Evolutionary conservation across 164 flowering plant species (phyloP), one percentile per base, ranked within the genome.

Genomic region (Annona squamosa): DNA sequence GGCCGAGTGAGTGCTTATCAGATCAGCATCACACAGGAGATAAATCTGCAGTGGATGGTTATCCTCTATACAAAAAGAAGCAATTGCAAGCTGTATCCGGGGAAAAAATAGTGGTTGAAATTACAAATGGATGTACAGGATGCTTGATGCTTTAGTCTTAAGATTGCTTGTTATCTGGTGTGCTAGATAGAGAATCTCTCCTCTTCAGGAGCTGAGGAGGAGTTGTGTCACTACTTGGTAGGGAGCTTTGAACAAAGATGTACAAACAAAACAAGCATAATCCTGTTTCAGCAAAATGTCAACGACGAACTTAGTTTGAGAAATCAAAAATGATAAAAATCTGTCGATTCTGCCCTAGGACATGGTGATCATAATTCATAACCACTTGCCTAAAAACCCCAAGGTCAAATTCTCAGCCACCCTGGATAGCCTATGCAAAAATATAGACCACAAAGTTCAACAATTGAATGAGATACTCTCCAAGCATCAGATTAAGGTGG

Each of bases 241-340:
- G 81, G 3, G 85, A 85, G 80, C 80, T 82, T 76, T 87, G 88
- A n/a, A 75, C 81, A 41, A 88, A 67, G 83, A 85, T 73, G 81
- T 80, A 88, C 44, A 88, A 77, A 73, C 97, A 91, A 77, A 90
- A 89, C 74, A 94, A 74, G 85, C 98, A 92, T 73, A 92, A 78
- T 64, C 95, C 98, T 94, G 91, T 74, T 73, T 47, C 77, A 82
- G 46, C 19, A 78, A 67, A 71, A 67, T 16, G 3, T 6, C 41
- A 74, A 65, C 47, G 5, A 46, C 46, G 19, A 52, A 52, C 37
- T 62, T 10, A 71, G 3, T 63, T 48, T 67, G n/a, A 67, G 67
- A 66, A 19, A 10, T 41, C 26, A 68, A 46, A 52, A 48, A 52
- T 52, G 59, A 3, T 52, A 52, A 52, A 52, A 16, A 52, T 13